Base-by-base conservation (phyloP, 2,329 filamentous ascomycete genomes). In the Paecilomyces niveus region DNA sequence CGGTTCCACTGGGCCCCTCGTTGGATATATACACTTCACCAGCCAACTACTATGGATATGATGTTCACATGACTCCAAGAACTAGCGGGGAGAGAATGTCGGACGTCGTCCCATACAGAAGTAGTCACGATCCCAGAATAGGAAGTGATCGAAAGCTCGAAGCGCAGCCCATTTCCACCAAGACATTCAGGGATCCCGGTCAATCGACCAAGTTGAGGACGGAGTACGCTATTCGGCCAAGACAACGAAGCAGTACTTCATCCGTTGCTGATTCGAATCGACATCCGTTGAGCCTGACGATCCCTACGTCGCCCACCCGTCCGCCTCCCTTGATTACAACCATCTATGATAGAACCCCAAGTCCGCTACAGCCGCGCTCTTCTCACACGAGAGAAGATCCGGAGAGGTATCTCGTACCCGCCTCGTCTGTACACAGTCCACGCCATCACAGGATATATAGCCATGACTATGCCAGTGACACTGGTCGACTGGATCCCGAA, bases 381-480 rank as follows among this genome's bases (percentile, higher is more conserved):
- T 58, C 62, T 18, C 63, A 68, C 56, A 33, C 60, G 5, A 61
- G 60, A 15, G 63, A 65, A n/a, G 68, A 68, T 31, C 64, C 71
- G 0, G 70, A 72, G 8, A 73, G 70, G 13, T 72, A 76, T 53
- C 58, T 75, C 31, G 54, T 67, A 18, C 70, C 75, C 9, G 65
- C 68, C n/a, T 69, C 72, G 1, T 66, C 68, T 29, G 67, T 64
- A 18, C 64, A 63, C 49, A 63, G 61, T 55, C 65, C 64, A 24
- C 65, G 66, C 8, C 72, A 74, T 60, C 67, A 62, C 26, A 70
- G 70, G 31, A 59, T 70, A 24, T 68, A 69, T 13, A 71, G 68
- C 60, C 69, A 66, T 13, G 71, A 72, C 56, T 74, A 75, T 58
- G 65, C 68, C 9, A 74, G 71, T 55, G 74, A 76, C 56, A 69